Evolutionary conservation across 495 filamentous ascomycete species (phyloP), one percentile per base, ranked within the genome.

Genomic region (Neurospora sp.): DNA sequence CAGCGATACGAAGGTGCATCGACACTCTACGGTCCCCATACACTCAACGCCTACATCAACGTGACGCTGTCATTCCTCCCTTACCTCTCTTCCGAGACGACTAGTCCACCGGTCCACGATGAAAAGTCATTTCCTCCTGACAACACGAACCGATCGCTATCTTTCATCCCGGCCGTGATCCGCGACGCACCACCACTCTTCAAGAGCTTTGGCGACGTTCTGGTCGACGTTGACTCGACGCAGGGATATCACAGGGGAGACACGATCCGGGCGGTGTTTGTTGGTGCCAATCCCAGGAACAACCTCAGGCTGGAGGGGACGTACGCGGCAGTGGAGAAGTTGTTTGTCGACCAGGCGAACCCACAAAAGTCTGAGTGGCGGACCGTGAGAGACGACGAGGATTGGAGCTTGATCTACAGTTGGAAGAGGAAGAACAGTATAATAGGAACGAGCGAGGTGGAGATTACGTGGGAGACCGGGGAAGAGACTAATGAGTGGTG

Each of bases 1-100:
- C 96, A 99, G 81, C 90, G 96, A 69, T 98, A 98, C 81, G 96
- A 99, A 83, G 96, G 96, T 69, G 96, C 94, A 18, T 96, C 93
- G 37, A 99, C 96, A 4, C 88, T 98, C 38, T 97, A 97, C 81
- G 96, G 96, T 0, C 93, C 93, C n/a, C 90, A 94, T 77, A 97
- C 93, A 22, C 86, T 98, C 6, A 90, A 93, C 44, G 95, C 94
- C 1, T 95, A 97, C 82, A 91, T 99, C 81, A 93, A 96, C 79
- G 82, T 94, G 41, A 96, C 93, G 6, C 85, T 91, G 41, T 87
- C 87, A 8, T 89, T 90, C 75, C 84, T 97, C 5, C 89, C 89
- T 3, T 92, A 92, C 77, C 87, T 99, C 7, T 78, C 18, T 31
- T 35, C 35, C 18, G 16, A 37, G 3, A 12, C 42, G 8, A 40